Conservation (phyloP, 768 basidiomycete species). For the Podaxis rugospora region DNA sequence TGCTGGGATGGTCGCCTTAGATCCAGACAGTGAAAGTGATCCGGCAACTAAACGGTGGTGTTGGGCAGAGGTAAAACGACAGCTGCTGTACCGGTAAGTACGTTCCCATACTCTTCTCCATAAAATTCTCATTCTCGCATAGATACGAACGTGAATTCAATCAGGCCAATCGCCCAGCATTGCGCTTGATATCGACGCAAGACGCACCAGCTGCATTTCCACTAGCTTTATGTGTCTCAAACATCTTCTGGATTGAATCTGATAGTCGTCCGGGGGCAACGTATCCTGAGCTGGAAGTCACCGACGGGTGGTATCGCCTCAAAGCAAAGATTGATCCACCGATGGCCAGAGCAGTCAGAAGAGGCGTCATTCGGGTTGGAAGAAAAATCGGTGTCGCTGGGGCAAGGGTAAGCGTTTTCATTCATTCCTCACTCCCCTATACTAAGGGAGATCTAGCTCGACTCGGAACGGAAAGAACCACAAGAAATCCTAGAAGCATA, state of each 20-base stretch:
- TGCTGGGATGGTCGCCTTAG: constrained; percentile 74
- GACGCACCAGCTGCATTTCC: constrained; percentile 78
- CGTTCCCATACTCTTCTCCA: background rate
- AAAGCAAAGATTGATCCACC: constrained; percentile 72
- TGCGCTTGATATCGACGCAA: constrained; percentile 77
- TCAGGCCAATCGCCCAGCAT: constrained; percentile 68
- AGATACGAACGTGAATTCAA: constrained; percentile 92
- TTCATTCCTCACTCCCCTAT: background rate
- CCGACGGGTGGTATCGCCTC: constrained; percentile 95
- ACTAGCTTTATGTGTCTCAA: constrained; percentile 82
- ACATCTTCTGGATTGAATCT: constrained; percentile 49
- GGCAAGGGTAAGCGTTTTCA: constrained; percentile 56
- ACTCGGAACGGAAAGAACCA: constrained; percentile 68
- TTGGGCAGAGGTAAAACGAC: constrained; percentile 76
- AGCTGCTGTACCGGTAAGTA: constrained; percentile 79
- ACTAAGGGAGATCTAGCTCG: constrained; percentile 41
- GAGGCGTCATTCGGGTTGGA: constrained; percentile 67
- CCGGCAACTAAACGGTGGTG: constrained; percentile 62
- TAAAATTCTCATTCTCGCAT: background rate
- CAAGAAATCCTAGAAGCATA: constrained; percentile 82
- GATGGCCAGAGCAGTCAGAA: constrained; percentile 63
- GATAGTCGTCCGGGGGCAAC: constrained; percentile 31
- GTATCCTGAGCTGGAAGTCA: constrained; percentile 77
- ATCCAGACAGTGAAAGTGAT: constrained; percentile 54
- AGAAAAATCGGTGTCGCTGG: constrained; percentile 80